Base-by-base conservation (phyloP, 306 rosid species). In the Quercus gilva region DNA sequence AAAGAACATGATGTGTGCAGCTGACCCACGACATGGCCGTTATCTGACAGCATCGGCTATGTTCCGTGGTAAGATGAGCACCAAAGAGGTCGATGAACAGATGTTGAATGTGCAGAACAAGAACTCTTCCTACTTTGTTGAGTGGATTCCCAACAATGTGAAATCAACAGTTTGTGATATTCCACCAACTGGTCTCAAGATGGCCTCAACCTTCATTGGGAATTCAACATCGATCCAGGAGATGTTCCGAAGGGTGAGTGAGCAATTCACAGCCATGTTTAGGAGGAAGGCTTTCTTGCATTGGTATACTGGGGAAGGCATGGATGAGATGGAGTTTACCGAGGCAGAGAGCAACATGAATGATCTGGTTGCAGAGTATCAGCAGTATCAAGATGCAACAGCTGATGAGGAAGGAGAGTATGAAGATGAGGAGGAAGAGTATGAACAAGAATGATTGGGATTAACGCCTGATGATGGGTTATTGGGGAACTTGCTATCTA, bases 291-390 rank as follows among this genome's bases (percentile, higher is more conserved):
- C 84, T 75, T 85, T 85, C 88, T 85, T 85, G 88, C 88, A 85
- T 81, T 85, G 88, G 88, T 85, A 85, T 77, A 85, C 88, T 2
- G 88, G 85, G n/a, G 85, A 85, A 57, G 88, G 88, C n/a, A 81
- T 81, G 88, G 85, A 85, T 4, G 85, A 81, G 78, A 85, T 85
- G 88, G 88, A 85, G 70, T 81, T 85, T 79, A 81, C 88, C 0
- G 88, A 85, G 33, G 88, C 88, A 1, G 86, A 85, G 76, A 81
- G 84, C 79, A 85, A 85, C 83, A 85, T 85, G 88, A 85, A 81
- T 5, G 86, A 85, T 74, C 75, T 85, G 49, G 85, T 85, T 17
- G 79, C 84, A 13, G 85, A 85, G 76, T 85, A 85, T 65, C 88
- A 85, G 88, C 88, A 85, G 81, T 85, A 85, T 49, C 88, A 85